phyloP scores from a whole-genome alignment of 2,329 filamentous ascomycete genomes.

The Aspergillus felis region DNA sequence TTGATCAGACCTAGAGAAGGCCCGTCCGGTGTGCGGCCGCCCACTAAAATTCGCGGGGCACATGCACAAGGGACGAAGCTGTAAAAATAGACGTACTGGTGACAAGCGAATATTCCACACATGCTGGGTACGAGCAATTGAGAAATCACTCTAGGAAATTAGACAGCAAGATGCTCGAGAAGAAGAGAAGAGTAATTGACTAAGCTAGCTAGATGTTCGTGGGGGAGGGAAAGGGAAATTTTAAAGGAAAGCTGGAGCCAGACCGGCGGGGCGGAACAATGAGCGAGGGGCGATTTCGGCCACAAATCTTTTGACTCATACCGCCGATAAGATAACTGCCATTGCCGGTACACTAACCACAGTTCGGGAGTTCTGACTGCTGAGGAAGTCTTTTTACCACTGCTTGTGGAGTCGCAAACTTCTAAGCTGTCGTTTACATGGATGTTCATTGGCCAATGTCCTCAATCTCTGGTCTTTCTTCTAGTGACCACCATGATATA shows the following conservation, averaged over 20 bases:
- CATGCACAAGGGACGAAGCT: conserved; percentile 3
- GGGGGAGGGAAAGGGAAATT: conserved; percentile 18
- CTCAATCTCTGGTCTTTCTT: not conserved
- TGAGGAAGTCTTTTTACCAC: not conserved
- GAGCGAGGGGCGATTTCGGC: conserved; percentile 26
- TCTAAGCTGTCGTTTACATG: not conserved
- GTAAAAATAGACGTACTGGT: conserved; percentile 61
- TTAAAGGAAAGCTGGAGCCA: conserved; percentile 13
- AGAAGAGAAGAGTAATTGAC: conserved; percentile 16
- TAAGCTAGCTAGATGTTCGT: conserved; percentile 9
- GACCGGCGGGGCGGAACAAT: conserved; percentile 16
- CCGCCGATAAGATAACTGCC: conserved; percentile 27
- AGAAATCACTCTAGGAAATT: conserved; percentile 11
- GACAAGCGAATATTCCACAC: conserved; percentile 97
- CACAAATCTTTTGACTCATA: conserved; percentile 22
- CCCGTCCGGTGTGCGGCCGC: not conserved
- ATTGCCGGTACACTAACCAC: too few relatives aligned
- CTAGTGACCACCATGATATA: not conserved
- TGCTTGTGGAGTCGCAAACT: not conserved
- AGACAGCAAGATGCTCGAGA: conserved; percentile 10
- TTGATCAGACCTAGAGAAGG: not conserved
- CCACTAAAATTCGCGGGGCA: conserved; percentile 10
- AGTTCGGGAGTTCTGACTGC: not conserved
- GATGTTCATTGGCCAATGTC: not conserved
- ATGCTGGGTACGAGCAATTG: conserved; percentile 54